Conservation (phyloP, 225 moss, liverwort and hornwort species). For the Physcomitrellopsis africana region DNA sequence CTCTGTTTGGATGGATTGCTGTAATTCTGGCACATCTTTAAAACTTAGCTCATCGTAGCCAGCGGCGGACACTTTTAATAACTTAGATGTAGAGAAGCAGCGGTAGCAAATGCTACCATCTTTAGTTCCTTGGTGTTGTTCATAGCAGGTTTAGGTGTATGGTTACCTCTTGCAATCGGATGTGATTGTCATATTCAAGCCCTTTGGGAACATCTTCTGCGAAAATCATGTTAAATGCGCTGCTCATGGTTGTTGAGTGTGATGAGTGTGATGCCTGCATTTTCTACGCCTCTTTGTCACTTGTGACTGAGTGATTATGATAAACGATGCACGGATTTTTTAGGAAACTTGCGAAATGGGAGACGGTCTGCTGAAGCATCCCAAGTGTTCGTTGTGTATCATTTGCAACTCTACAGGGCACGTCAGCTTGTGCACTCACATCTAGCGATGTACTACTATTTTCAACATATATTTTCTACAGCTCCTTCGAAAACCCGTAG, state of each 20-base stretch:
- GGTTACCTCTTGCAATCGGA: background rate
- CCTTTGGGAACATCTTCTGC: background rate
- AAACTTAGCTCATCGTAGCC: background rate
- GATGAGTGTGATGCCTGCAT: no score
- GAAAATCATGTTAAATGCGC: background rate
- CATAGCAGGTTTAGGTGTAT: background rate
- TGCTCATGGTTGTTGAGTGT: background rate
- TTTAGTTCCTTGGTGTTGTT: background rate
- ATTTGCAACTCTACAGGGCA: no score
- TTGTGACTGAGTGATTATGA: no score
- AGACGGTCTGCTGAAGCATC: no score
- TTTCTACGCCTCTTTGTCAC: no score
- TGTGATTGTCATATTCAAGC: background rate
- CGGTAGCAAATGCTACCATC: constrained; percentile 15
- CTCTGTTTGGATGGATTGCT: constrained; percentile 4
- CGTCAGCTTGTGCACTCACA: no score
- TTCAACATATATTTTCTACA: no score
- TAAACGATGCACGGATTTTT: no score
- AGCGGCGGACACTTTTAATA: background rate
- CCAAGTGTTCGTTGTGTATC: no score
- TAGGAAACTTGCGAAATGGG: no score
- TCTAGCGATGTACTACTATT: no score
- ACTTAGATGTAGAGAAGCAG: background rate
- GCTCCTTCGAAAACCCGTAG: no score
- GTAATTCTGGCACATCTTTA: background rate